These are phyloP conservation scores for Hawksworthiomyces lignivorus DNA, from an alignment of 2,329 filamentous ascomycete genomes.

Conservation along the genomic window DNA sequence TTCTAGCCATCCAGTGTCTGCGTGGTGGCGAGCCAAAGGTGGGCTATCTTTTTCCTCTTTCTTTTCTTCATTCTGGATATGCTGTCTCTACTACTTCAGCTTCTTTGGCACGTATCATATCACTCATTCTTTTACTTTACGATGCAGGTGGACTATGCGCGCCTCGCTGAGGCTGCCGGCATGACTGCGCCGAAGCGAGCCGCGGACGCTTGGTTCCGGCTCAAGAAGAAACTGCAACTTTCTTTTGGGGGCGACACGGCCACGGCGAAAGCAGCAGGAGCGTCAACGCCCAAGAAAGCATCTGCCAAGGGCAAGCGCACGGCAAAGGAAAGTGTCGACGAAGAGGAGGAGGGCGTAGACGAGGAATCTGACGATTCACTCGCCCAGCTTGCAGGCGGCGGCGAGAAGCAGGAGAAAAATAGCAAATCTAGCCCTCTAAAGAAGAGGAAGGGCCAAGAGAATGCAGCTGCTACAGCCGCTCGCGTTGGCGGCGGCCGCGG, in stretches of 20 bases:
- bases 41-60: neutral
- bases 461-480: no score
- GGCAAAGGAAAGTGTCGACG: no score
- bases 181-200: neutral
- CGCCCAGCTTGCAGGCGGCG: no score
- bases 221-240: slow-evolving; percentile 8
- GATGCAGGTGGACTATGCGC: slow-evolving; percentile 10
- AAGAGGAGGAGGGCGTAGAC: no score
- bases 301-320: neutral
- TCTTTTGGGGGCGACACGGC: no score
- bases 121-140: no score
- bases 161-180: neutral
- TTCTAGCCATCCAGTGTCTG: slow-evolving; percentile 7
- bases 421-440: neutral
- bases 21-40: slow-evolving; percentile 8
- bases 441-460: no score
- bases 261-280: no score
- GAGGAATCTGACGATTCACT: no score
- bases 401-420: neutral
- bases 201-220: slow-evolving; percentile 7
- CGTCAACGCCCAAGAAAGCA: neutral
- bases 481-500: no score
- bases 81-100: no score
- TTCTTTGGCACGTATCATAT: no score
- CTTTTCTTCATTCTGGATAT: neutral